Conservation (phyloP, 2,329 filamentous ascomycete genomes). For the Penicillium paneum region DNA sequence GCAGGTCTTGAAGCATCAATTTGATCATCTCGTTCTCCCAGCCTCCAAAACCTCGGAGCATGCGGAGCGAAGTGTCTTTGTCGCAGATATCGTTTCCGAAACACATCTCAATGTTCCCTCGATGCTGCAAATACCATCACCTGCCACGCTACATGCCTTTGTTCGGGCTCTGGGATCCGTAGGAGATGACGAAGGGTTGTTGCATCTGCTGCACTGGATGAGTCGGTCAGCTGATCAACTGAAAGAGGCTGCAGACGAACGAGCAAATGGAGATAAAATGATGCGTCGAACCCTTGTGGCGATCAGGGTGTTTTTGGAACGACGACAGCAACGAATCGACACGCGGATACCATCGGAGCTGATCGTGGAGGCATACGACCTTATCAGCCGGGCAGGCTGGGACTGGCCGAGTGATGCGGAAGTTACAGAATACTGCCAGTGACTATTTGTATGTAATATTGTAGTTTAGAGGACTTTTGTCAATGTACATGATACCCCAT, state of each 20-base stretch:
- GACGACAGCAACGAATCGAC: constrained; percentile 23
- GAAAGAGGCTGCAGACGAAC: constrained; percentile 35
- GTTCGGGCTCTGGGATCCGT: constrained; percentile 42
- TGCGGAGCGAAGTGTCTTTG: constrained; percentile 20
- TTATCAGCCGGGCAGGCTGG: constrained; percentile 38
- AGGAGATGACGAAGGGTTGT: constrained; percentile 40
- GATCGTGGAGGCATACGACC: constrained; percentile 36
- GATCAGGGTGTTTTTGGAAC: constrained; percentile 41
- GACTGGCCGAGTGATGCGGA: constrained; percentile 45
- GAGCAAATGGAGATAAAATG: constrained; percentile 36
- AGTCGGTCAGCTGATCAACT: constrained; percentile 32
- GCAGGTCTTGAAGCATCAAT: constrained; percentile 33
- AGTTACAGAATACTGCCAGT: constrained; percentile 34
- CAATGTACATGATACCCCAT: constrained; percentile 19
- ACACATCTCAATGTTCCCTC: constrained; percentile 26
- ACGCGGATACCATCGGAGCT: constrained; percentile 26
- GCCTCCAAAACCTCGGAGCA: constrained; percentile 22
- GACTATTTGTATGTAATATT: constrained; percentile 18
- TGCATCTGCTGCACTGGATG: constrained; percentile 45
- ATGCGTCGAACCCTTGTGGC: constrained; percentile 43
- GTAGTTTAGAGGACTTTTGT: constrained; percentile 15
- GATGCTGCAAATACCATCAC: constrained; percentile 37
- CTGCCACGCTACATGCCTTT: constrained; percentile 42
- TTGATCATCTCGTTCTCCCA: constrained; percentile 36
- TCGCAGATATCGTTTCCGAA: constrained; percentile 7